A percentile compares a stretch with the other conserved stretches of the same genome.
Conservation (phyloP, 2,329 filamentous ascomycete genomes). For the Calonectria pseudoturangicola region DNA sequence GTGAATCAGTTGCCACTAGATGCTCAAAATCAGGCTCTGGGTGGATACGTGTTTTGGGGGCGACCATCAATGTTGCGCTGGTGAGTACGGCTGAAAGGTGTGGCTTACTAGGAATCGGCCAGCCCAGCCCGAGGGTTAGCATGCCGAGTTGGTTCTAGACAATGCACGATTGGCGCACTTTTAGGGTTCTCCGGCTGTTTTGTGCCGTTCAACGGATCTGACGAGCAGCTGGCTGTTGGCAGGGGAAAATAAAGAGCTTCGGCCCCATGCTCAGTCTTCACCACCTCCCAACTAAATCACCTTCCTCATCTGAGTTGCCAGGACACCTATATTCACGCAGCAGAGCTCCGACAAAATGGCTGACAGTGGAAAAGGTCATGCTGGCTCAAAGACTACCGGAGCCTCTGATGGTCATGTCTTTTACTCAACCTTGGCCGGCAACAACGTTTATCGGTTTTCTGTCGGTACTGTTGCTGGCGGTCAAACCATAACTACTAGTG, state of each 20-base stretch:
- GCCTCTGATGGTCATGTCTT: no score
- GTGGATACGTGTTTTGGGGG: constrained; percentile 1
- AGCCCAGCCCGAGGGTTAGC: not conserved
- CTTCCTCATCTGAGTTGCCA: no score
- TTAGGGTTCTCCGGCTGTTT: not conserved
- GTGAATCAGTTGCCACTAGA: not conserved
- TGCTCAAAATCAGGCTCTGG: constrained; percentile 5
- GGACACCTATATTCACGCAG: no score
- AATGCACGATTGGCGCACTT: not conserved
- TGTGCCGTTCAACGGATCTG: not conserved
- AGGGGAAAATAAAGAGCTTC: not conserved
- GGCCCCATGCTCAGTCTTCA: not conserved
- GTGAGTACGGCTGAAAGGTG: constrained; percentile 21
- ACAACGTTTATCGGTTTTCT: no score
- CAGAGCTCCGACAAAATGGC: no score
- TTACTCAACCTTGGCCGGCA: no score
- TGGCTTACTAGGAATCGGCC: not conserved
- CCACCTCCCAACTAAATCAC: no score
- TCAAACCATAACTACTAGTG: no score
- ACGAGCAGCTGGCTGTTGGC: no score
- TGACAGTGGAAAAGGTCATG: no score
- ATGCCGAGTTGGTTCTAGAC: not conserved
- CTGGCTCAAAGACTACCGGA: no score
- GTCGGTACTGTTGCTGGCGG: no score
- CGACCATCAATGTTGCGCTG: constrained; percentile 1